These are phyloP conservation scores for Tremella yokohamensis DNA, from an alignment of 768 basidiomycete species.

Conservation along the genomic window DNA sequence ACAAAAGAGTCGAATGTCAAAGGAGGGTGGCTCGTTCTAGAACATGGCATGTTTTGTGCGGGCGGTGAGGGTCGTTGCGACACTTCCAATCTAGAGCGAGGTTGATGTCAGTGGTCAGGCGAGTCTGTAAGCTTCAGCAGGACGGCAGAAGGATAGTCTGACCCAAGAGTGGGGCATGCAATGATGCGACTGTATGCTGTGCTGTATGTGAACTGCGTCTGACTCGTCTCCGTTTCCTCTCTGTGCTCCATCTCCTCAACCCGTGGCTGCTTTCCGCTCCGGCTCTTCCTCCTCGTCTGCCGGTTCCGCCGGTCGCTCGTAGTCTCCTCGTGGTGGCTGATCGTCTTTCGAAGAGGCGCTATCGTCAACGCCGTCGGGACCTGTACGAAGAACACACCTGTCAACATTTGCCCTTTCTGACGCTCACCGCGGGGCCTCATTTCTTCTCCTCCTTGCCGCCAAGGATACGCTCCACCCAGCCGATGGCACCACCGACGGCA, in stretches of 20 bases:
- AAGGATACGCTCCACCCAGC: constrained; percentile 30
- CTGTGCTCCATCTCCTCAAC: constrained; percentile 5
- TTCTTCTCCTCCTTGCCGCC: constrained; percentile 10
- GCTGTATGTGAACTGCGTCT: too few relatives aligned
- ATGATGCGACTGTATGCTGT: too few relatives aligned
- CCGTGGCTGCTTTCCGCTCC: constrained; percentile 36
- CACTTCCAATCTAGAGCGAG: too few relatives aligned
- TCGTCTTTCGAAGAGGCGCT: background rate
- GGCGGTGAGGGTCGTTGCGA: too few relatives aligned
- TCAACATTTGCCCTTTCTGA: background rate
- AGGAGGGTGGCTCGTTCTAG: too few relatives aligned
- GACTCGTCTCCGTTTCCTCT: too few relatives aligned
- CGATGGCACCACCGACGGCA: constrained; percentile 33
- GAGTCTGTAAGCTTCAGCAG: too few relatives aligned
- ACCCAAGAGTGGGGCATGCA: too few relatives aligned
- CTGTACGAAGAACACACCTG: constrained; percentile 4
- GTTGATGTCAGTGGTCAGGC: too few relatives aligned
- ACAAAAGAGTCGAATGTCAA: too few relatives aligned
- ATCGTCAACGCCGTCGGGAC: constrained; percentile 2
- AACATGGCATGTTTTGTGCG: too few relatives aligned
- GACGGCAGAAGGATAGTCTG: too few relatives aligned
- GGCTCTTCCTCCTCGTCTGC: constrained; percentile 13
- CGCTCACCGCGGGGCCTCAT: background rate
- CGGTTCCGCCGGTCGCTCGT: background rate
- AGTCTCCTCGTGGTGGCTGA: background rate